These are phyloP conservation scores for Daldinia bambusicola DNA, from an alignment of 495 filamentous ascomycete species.

Conservation along the genomic window DNA sequence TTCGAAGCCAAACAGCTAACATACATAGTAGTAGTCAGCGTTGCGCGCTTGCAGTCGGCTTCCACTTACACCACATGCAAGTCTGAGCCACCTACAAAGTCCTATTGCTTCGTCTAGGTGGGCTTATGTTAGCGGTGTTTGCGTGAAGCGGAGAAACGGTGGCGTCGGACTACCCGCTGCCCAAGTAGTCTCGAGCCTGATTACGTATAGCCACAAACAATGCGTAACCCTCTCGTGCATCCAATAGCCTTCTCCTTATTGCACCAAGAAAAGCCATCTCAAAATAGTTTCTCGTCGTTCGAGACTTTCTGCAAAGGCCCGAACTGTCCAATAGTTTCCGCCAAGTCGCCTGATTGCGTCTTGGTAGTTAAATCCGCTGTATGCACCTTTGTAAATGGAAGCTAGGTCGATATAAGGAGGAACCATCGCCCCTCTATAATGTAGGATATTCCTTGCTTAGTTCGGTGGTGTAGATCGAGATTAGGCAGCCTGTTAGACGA, in stretches of 20 bases:
- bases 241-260: neutral
- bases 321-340: slow-evolving; percentile 6
- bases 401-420: neutral
- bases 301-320: slow-evolving; percentile 4
- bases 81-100: neutral
- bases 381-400: slow-evolving; percentile 10
- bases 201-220: neutral
- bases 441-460: slow-evolving; percentile 14
- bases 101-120: too few species aligned
- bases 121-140: neutral
- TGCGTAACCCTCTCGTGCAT: neutral
- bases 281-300: slow-evolving; percentile 9
- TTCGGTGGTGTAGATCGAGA: slow-evolving; percentile 20
- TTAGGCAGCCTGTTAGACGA: slow-evolving; percentile 26
- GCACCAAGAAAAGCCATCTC: slow-evolving; percentile 1
- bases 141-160: neutral
- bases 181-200: neutral
- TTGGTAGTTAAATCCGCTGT: slow-evolving; percentile 6
- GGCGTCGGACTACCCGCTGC: neutral
- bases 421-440: slow-evolving; percentile 7
- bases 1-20: neutral
- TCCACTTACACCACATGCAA: neutral
- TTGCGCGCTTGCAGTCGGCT: slow-evolving; percentile 9
- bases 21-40: neutral
- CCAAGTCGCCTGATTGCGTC: slow-evolving; percentile 23